These are phyloP conservation scores for Ceratocystis papillata DNA, from an alignment of 2,329 filamentous ascomycete species.

Conservation along the genomic window DNA sequence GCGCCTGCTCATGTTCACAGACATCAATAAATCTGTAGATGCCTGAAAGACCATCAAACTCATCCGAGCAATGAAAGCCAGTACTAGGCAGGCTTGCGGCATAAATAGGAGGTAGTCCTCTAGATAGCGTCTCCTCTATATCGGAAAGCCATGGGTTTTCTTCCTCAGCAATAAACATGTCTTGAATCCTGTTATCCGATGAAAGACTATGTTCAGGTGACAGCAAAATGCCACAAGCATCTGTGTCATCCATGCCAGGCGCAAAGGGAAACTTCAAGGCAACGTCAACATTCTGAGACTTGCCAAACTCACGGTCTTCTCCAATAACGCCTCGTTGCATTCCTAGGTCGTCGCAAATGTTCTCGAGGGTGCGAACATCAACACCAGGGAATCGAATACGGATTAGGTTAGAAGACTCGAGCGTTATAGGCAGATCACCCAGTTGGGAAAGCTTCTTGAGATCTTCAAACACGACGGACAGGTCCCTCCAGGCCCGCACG, in stretches of 20 bases:
- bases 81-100: conserved; percentile 33
- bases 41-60: conserved; percentile 46
- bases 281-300: conserved; percentile 53
- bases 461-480: conserved; percentile 69
- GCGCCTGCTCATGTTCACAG: conserved; percentile 37
- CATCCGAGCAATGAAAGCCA: conserved; percentile 37
- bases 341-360: conserved; percentile 76
- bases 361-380: conserved; percentile 69
- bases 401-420: conserved; percentile 56
- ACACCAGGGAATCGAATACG: conserved; percentile 86
- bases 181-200: conserved; percentile 37
- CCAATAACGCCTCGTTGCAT: conserved; percentile 66
- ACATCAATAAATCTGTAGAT: conserved; percentile 50
- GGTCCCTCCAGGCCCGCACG: conserved; percentile 70
- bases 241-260: conserved; percentile 37
- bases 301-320: conserved; percentile 66
- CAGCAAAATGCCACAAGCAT: conserved; percentile 31
- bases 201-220: conserved; percentile 41
- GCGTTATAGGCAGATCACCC: conserved; percentile 71
- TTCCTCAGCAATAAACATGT: conserved; percentile 35
- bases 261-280: conserved; percentile 82
- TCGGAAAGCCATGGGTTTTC: conserved; percentile 40
- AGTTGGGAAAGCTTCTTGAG: conserved; percentile 64
- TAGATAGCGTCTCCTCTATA: conserved; percentile 39
- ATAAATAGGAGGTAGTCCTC: conserved; percentile 38